A percentile compares a stretch with the other conserved stretches of the same genome.
phyloP scores from a whole-genome alignment of 1,284 basidiomycete genomes.

The Agroathelia rolfsii region DNA sequence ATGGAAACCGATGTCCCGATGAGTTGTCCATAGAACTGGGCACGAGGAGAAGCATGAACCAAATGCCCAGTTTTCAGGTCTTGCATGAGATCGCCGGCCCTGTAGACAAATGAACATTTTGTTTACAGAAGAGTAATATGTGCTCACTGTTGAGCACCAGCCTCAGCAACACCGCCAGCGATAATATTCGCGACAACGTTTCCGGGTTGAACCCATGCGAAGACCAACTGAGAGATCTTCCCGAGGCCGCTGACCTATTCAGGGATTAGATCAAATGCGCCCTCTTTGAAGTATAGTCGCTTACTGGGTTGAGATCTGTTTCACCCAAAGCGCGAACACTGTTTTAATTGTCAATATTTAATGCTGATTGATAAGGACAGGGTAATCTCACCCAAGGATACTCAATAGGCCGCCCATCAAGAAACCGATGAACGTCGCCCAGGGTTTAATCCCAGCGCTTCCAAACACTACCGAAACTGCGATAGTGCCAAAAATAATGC shows the following conservation, averaged over 20 bases:
- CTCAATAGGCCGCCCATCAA: conserved; percentile 77
- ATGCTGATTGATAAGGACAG: conserved; percentile 5
- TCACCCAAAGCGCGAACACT: conserved; percentile 88
- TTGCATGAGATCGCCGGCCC: conserved; percentile 96
- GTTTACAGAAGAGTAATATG: conserved; percentile 9
- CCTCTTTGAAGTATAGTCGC: no score
- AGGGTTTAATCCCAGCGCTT: conserved; percentile 82
- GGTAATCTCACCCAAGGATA: conserved; percentile 63
- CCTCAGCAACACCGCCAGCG: conserved; percentile 92
- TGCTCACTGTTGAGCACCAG: conserved; percentile 89
- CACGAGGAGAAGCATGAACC: conserved; percentile 76
- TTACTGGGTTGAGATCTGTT: conserved; percentile 89
- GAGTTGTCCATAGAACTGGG: conserved; percentile 83
- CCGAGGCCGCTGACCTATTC: conserved; percentile 91
- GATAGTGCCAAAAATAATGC: conserved; percentile 61
- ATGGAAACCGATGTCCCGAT: conserved; percentile 85
- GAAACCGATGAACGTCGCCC: conserved; percentile 86
- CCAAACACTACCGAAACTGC: conserved; percentile 88
- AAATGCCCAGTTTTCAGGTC: conserved; percentile 95
- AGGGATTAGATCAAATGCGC: no score
- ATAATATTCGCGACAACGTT: conserved; percentile 95
- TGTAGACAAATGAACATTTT: conserved; percentile 18
- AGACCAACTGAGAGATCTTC: conserved; percentile 90
- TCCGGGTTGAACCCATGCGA: conserved; percentile 89
- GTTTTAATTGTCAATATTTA: conserved; percentile 7